Base-by-base conservation (phyloP, 169 alveolate species). In the Cystoisospora suis region DNA sequence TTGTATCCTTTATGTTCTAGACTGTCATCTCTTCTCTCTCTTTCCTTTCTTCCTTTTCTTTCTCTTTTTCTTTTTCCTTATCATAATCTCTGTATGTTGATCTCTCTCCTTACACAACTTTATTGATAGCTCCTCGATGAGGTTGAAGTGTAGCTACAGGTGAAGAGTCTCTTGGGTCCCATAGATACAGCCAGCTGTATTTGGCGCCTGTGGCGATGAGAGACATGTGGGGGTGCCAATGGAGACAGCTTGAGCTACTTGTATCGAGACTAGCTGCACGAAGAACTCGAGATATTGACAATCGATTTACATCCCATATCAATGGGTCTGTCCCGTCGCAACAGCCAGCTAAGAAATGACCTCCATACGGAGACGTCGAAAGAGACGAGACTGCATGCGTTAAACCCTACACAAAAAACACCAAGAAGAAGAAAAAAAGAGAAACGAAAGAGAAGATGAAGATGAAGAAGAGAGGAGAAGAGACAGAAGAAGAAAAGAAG, bases 151-250 rank as follows among this genome's bases (percentile, higher is more conserved):
- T 93, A 29, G 96, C 95, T 34, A 96, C 94, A 36, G 96, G 97
- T 42, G 80, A 77, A n/a, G 94, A 92, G 23, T 95, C 93, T 58
- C 95, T 70, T 32, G 97, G 95, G 59, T 96, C 98, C 98, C 98
- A 96, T 17, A 96, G 90, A 44, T 96, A 95, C n/a, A 96, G 90
- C 81, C 95, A 95, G 85, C 96, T 93, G 49, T 96, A 94, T 90
- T 94, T 94, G 80, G 96, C 94, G 47, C 98, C 98, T 20, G 97
- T 95, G 70, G 96, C 98, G 81, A 96, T 93, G 32, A 96, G 91
- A 38, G 96, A 92, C 86, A 93, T 94, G 75, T 91, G 75, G 5
- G 98, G 97, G 86, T 96, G 97, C 98, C 98, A 96, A 86, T 96
- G 96, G 65, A 96, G 81, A 61, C 98, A 96, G 29, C 97, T 89